These are phyloP conservation scores for Tremella fuciformis DNA, from an alignment of 768 basidiomycete species.

Conservation along the genomic window DNA sequence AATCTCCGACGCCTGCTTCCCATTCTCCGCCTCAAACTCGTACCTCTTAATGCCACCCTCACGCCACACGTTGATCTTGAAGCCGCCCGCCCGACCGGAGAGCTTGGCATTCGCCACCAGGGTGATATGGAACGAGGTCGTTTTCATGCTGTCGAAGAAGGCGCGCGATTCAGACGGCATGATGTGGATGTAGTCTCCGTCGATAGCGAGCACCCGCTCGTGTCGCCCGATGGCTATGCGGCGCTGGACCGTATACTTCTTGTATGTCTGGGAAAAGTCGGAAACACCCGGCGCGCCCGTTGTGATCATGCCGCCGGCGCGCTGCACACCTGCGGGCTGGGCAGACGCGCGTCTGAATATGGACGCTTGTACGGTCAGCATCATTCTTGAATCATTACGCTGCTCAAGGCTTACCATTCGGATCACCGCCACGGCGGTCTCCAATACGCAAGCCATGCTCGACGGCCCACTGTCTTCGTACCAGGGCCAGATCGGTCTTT, in stretches of 20 bases:
- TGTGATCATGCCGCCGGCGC: constrained; percentile 59
- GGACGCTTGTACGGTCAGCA: constrained; percentile 61
- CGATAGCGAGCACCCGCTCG: constrained; percentile 86
- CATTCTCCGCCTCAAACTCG: constrained; percentile 92
- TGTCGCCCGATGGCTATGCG: constrained; percentile 92
- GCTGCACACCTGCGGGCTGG: constrained; percentile 55
- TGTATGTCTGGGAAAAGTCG: constrained; percentile 82
- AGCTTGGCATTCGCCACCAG: constrained; percentile 80
- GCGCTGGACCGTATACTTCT: constrained; percentile 89
- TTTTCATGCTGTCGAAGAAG: constrained; percentile 85
- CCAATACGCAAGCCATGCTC: constrained; percentile 68
- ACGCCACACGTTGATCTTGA: constrained; percentile 80
- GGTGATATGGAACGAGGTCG: constrained; percentile 87
- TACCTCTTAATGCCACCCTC: constrained; percentile 78
- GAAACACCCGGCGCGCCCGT: constrained; percentile 61
- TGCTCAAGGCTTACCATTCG: constrained; percentile 70
- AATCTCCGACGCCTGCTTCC: constrained; percentile 61
- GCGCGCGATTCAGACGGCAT: constrained; percentile 79
- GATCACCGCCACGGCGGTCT: constrained; percentile 69
- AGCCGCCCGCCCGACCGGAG: constrained; percentile 58
- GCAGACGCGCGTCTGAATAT: constrained; percentile 70
- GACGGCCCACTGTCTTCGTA: constrained; percentile 72
- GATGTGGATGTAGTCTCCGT: constrained; percentile 91
- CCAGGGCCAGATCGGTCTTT: constrained; percentile 74
- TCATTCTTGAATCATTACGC: too few relatives aligned